A percentile compares a stretch with the other conserved stretches of the same genome.
Conservation (phyloP, 2,329 filamentous ascomycete species). For the Ceratocystis papillata region DNA sequence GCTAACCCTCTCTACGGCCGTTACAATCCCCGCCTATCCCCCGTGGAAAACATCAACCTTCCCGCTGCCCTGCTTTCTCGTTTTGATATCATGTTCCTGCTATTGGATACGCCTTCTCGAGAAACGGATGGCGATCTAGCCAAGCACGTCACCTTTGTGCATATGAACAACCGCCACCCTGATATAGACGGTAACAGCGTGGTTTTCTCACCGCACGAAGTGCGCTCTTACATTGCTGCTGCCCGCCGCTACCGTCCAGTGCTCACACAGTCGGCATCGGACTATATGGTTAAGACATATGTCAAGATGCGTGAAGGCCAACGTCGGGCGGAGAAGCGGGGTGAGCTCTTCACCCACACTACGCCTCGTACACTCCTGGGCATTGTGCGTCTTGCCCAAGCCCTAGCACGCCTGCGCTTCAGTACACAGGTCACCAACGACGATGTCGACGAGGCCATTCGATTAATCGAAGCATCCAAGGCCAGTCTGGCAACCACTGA, state of each 20-base stretch:
- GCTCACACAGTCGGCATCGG: conserved; percentile 73
- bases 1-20: conserved; percentile 96
- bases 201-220: conserved; percentile 83
- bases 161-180: conserved; percentile 92
- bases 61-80: conserved; percentile 92
- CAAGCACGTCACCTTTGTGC: conserved; percentile 88
- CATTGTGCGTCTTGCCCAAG: conserved; percentile 84
- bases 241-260: conserved; percentile 80
- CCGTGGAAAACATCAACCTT: conserved; percentile 97
- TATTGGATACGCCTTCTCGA: conserved; percentile 84
- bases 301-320: conserved; percentile 88
- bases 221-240: conserved; percentile 89
- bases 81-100: conserved; percentile 94
- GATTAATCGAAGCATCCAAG: conserved; percentile 87
- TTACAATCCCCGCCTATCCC: conserved; percentile 94
- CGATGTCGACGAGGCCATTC: conserved; percentile 89
- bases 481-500: conserved; percentile 62
- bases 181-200: conserved; percentile 46
- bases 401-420: conserved; percentile 84
- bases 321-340: conserved; percentile 78
- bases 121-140: conserved; percentile 89
- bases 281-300: conserved; percentile 96
- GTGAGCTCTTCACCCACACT: conserved; percentile 88
- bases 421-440: conserved; percentile 73
- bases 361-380: conserved; percentile 88